A percentile compares a stretch with the other conserved stretches of the same genome.
Evolutionary conservation across 2,329 filamentous ascomycete species (phyloP).

Genomic region (Aureobasidium zeae): DNA sequence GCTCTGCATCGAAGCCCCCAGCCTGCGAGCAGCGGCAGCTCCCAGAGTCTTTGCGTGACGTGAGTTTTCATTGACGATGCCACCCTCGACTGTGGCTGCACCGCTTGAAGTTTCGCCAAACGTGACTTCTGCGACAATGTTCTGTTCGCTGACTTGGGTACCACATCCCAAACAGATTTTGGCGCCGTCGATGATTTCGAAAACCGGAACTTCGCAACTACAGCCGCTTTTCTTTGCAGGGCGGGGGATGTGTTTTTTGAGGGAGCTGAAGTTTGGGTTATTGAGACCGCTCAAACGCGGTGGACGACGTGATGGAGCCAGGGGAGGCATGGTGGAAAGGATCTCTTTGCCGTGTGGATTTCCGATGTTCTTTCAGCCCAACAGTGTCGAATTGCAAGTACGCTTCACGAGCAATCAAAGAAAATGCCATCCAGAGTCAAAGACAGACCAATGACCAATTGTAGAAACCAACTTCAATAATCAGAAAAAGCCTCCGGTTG

Average conservation of each 20-base stretch:
- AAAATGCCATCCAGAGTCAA: neutral
- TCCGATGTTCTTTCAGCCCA: neutral
- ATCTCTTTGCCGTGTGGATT: neutral
- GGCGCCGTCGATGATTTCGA: constrained; percentile 30
- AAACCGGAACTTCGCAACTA: constrained; percentile 24
- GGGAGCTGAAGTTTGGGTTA: neutral
- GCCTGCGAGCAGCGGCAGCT: constrained; percentile 36
- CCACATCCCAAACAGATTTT: constrained; percentile 73
- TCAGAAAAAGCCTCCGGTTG: neutral
- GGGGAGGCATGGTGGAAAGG: constrained; percentile 12
- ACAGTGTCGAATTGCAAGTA: neutral
- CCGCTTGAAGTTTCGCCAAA: constrained; percentile 84
- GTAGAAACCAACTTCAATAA: neutral
- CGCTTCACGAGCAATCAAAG: neutral
- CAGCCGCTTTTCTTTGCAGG: constrained; percentile 12
- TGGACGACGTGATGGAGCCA: constrained; percentile 8
- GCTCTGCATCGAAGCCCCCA: constrained; percentile 41
- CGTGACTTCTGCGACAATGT: constrained; percentile 84
- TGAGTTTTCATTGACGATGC: constrained; percentile 76
- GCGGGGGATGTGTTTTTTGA: constrained; percentile 14
- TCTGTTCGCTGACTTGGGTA: constrained; percentile 71
- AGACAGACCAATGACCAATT: neutral
- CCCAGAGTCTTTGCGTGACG: constrained; percentile 60
- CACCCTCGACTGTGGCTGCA: constrained; percentile 83
- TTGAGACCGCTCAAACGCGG: constrained; percentile 11